Base-by-base conservation (phyloP, 2,329 filamentous ascomycete genomes). In the Aschersonia sp. region DNA sequence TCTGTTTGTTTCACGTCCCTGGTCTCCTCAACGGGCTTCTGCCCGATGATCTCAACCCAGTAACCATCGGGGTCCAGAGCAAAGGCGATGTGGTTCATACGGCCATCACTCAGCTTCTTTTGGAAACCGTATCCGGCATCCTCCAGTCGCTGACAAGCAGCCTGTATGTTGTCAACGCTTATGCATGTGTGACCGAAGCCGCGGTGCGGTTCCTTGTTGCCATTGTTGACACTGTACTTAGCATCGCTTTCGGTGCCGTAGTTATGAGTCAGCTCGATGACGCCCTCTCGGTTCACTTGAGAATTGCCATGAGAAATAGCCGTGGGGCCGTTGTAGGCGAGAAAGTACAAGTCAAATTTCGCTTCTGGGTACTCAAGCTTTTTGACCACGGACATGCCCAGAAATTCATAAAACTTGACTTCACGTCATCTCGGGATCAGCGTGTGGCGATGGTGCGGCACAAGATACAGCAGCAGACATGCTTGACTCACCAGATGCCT, bases 331-430 rank as follows among this genome's bases (percentile, higher is more conserved):
- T 95, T 83, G 68, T 94, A 97, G 50, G 83, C 88, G 50, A 98
- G 74, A 69, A 97, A 97, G 73, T 97, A 97, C 31, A 95, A 79
- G 58, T 92, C 87, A 65, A 97, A 97, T 61, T 94, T 95, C 65
- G 79, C 79, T 50, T 95, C 88, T 11, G 89, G 84, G 60, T 87
- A 85, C 52, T 83, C 72, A 44, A 92, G 73, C 67, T 89, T 85
- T 59, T 86, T 80, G 64, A 97, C 76, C 52, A 88, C 67, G 60
- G 74, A 88, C 76, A 97, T 81, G 57, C 92, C 92, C 14, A 98
- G 77, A 64, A 87, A 85, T 62, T 95, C 83, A 67, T 97, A 98
- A 68, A 94, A 98, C 56, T 90, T 84, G 66, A 97, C 80, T 77
- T 61, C 42, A 43, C 9, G 9, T 41, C 14, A 48, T 30, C 8